phyloP scores from a whole-genome alignment of 805 yeast species.

The Limtongozyma cylindracea region DNA sequence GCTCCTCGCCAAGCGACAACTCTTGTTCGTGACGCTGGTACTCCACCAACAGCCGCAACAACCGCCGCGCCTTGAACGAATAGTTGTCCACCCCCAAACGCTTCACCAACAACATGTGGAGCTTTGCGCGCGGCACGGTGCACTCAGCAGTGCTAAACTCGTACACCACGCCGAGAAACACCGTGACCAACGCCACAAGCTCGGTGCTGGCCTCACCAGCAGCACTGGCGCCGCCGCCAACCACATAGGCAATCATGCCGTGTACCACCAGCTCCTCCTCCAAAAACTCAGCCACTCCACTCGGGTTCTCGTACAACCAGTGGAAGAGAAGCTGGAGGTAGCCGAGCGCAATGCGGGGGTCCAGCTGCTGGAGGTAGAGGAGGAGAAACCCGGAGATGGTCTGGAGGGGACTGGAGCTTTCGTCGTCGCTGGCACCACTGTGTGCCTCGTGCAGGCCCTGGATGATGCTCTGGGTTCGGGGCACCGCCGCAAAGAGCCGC shows the following conservation, averaged over 20 bases:
- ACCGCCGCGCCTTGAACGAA: constrained; percentile 42
- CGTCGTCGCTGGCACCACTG: constrained; percentile 35
- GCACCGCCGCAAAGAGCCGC: constrained; percentile 29
- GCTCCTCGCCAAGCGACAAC: no score
- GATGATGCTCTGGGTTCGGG: constrained; percentile 22
- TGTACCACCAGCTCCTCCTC: constrained; percentile 40
- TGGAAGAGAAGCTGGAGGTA: constrained; percentile 48
- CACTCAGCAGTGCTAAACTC: constrained; percentile 48
- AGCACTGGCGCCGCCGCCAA: constrained; percentile 10
- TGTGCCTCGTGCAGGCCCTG: constrained; percentile 27
- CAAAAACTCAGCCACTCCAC: constrained; percentile 54
- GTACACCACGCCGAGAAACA: constrained; percentile 52
- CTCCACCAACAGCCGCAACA: constrained; percentile 6
- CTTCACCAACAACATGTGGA: constrained; percentile 35
- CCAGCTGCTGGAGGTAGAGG: constrained; percentile 30
- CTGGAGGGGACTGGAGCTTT: constrained; percentile 41
- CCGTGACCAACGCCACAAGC: constrained; percentile 48
- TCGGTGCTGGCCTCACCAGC: constrained; percentile 23
- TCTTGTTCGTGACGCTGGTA: no score
- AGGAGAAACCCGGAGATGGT: constrained; percentile 55
- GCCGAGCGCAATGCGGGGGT: constrained; percentile 56
- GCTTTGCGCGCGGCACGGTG: constrained; percentile 30
- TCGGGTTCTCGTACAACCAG: constrained; percentile 59
- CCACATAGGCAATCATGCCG: constrained; percentile 44
- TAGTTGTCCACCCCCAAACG: constrained; percentile 69